Evolutionary conservation across 495 filamentous ascomycete species (phyloP), one percentile per base, ranked within the genome.

Genomic region (Aspergillus carlsbadensis): DNA sequence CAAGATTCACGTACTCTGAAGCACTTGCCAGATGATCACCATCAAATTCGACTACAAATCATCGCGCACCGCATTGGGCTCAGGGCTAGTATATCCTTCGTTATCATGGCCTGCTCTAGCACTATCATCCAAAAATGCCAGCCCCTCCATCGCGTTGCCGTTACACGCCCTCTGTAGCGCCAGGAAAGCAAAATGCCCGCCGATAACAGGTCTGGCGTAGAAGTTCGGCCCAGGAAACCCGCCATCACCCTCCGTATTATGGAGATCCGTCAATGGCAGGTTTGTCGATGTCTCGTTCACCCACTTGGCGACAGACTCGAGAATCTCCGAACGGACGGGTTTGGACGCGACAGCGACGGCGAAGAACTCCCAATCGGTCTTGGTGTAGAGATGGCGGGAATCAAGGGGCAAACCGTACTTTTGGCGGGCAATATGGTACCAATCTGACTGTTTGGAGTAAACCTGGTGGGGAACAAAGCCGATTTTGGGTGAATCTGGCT

Each of bases 321-420:
- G 73, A 56, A 96, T 91, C 71, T 89, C 82, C 13, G 79, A 73
- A 35, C 89, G 82, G 7, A 87, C 86, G 48, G 77, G 65, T 58
- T 82, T 77, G 41, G 80, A 81, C 13, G 89, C 81, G 8, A 96
- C 84, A 2, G 92, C 88, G 52, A 92, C 91, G 1, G 86, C 86
- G 65, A 92, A 96, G 71, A 96, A 89, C 64, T 96, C 87, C 92
- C 92, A 96, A 71, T 96, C 92, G 33, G 84, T 87, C 72, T 97
- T 97, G 18, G 92, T 91, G 67, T 92, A 96, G 6, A 89, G 67
- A 67, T 95, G 89, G n/a, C 92, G 81, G 58, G 84, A 89, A 69
- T 97, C 92, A 7, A 97, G 80, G 1, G 92, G 91, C 8, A 96
- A 74, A 1, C 92, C 92, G 67, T 92, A 96, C 57, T 72, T 78